Percentiles rank a stretch among this genome's conserved stretches.
phyloP scores from a whole-genome alignment of 345 rosid genomes.

The Hibiscus syriacus region DNA sequence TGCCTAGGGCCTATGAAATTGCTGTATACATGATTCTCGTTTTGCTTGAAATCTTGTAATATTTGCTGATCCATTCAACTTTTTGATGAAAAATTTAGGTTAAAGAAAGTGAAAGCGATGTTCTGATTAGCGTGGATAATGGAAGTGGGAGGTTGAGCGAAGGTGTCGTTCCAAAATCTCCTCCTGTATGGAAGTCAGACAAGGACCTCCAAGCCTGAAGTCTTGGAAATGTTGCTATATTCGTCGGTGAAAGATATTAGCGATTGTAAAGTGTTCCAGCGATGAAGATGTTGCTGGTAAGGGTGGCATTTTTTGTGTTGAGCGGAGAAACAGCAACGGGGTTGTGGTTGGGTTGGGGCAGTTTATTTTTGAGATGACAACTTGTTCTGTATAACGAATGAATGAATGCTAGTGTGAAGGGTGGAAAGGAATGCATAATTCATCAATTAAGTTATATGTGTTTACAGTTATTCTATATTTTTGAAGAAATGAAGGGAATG shows the following conservation, averaged over 20 bases:
- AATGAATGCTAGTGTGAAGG: constrained; percentile 5
- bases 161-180: constrained; percentile 36
- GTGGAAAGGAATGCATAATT: constrained; percentile 16
- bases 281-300: constrained; percentile 46
- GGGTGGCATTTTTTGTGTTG: background rate
- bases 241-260: constrained; percentile 18
- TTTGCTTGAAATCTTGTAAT: background rate
- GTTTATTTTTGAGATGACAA: constrained; percentile 12
- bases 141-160: constrained; percentile 61
- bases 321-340: background rate
- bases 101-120: constrained; percentile 79
- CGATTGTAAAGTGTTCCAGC: constrained; percentile 18
- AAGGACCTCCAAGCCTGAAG: constrained; percentile 80
- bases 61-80: background rate
- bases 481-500: too few relatives aligned
- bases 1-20: background rate
- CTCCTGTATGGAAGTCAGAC: constrained; percentile 73
- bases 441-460: background rate
- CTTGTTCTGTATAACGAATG: background rate
- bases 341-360: background rate
- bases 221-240: background rate
- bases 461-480: background rate
- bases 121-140: constrained; percentile 59
- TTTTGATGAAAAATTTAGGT: constrained; percentile 29
- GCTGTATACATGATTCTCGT: background rate